phyloP scores from a whole-genome alignment of 768 basidiomycete species.

The Cystobasidium tubakii region DNA sequence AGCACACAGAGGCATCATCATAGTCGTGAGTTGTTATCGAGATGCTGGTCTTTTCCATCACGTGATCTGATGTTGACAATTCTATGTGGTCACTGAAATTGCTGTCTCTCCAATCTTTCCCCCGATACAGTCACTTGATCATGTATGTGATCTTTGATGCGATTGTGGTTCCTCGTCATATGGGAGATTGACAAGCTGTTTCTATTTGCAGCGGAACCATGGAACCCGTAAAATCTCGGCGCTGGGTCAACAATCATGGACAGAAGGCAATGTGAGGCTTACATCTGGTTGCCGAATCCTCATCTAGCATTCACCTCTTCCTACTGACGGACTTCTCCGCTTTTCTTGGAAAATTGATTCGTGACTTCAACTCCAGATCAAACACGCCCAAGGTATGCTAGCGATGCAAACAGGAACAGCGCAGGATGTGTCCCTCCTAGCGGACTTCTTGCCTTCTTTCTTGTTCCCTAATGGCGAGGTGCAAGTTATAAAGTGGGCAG shows the following conservation, averaged over 20 bases:
- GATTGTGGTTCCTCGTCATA: neutral
- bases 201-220: constrained; percentile 28
- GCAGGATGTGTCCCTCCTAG: constrained; percentile 69
- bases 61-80: constrained; percentile 1
- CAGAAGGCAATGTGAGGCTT: constrained; percentile 22
- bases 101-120: neutral
- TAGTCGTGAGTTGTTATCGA: constrained; percentile 7
- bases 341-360: no score
- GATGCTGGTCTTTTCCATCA: neutral
- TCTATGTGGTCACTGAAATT: neutral
- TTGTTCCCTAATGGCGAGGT: constrained; percentile 66
- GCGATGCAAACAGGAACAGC: constrained; percentile 52
- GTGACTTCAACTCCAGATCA: no score
- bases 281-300: neutral
- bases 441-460: constrained; percentile 70
- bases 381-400: constrained; percentile 34
- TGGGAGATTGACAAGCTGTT: neutral
- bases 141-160: neutral
- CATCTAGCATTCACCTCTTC: no score
- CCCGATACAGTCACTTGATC: constrained; percentile 21
- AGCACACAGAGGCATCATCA: constrained; percentile 1
- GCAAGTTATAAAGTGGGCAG: constrained; percentile 62
- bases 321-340: neutral
- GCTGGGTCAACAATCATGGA: constrained; percentile 23
- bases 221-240: constrained; percentile 24